These are phyloP conservation scores for Fusarium bactridioides DNA, from an alignment of 2,329 filamentous ascomycete species.

Conservation along the genomic window DNA sequence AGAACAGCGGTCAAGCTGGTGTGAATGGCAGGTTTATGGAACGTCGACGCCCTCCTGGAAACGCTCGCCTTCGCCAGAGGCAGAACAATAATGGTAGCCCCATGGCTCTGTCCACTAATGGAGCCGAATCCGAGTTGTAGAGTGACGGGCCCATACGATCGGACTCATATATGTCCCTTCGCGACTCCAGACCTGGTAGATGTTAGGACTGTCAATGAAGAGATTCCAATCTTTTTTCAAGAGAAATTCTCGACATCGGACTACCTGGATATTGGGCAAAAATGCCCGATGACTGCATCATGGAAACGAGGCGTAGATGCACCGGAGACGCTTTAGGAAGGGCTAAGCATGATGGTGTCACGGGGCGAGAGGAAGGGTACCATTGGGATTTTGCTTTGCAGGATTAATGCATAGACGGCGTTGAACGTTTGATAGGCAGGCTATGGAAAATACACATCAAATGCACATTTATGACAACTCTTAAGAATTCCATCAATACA, in stretches of 20 bases:
- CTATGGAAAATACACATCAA: constrained; percentile 38
- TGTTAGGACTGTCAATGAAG: neutral
- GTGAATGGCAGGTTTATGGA: constrained; percentile 52
- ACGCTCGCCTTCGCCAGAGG: constrained; percentile 52
- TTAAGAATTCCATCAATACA: neutral
- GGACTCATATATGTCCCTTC: neutral
- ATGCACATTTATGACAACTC: constrained; percentile 5
- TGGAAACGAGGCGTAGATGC: constrained; percentile 9
- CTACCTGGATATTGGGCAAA: constrained; percentile 13
- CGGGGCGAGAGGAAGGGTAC: constrained; percentile 8
- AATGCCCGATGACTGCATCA: neutral
- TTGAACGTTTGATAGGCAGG: constrained; percentile 44
- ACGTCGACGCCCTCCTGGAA: constrained; percentile 55
- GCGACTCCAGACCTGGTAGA: neutral
- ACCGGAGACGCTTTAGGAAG: constrained; percentile 7
- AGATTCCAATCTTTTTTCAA: neutral
- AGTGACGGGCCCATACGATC: constrained; percentile 7
- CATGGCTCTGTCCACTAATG: constrained; percentile 64
- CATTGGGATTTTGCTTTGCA: constrained; percentile 29
- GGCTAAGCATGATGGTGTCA: constrained; percentile 5
- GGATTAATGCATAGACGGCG: constrained; percentile 47
- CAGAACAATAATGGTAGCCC: constrained; percentile 63
- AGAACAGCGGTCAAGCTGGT: constrained; percentile 53
- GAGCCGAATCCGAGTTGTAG: constrained; percentile 64
- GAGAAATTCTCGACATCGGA: neutral